Base-by-base conservation (phyloP, 2,329 filamentous ascomycete genomes). In the Uncinocarpus reesii region DNA sequence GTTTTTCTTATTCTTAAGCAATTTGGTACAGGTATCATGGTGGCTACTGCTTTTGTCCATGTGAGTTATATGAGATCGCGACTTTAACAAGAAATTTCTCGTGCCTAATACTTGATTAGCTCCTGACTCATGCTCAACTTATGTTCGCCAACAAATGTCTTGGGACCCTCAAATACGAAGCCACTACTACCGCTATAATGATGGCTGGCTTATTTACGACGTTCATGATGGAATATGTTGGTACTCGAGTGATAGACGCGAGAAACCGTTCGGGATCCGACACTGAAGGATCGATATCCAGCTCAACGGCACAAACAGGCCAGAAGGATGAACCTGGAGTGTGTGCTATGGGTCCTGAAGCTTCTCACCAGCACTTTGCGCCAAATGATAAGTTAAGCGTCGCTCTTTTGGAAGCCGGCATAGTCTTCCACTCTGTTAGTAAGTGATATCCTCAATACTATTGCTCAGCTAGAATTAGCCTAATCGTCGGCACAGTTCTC, bases 181-280 rank as follows among this genome's bases (percentile, higher is more conserved):
- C 71, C 2, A 84, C 80, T 0, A 78, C 83, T 0, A 76, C 82
- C 0, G 79, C 83, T 1, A 78, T 89, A 34, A 73, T 84, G 40
- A 83, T 88, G 78, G 84, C 79, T 0, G 84, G 84, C 0, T 66
- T 86, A 1, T 83, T 87, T 62, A 55, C 87, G 2, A 81, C 84
- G 0, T 88, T 87, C 62, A 57, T 84, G 1, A 71, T 86, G 29
- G 84, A 89, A 59, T 86, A 79, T 56, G 53, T 77, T 10, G 79
- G 81, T 35, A 75, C 80, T 32, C 76, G 82, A 1, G 62, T 83
- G 40, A 70, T 83, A 0, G 57, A 56, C 8, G 53, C 60, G 20
- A 50, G 54, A 29, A 34, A 31, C 45, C 52, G 34, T 54, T 56
- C 21, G 61, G 53, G 53, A 60, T 65, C 16, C 48, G 51, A 56